These are phyloP conservation scores for Staphylotrichum longicolle DNA, from an alignment of 495 filamentous ascomycete genomes.

Conservation along the genomic window DNA sequence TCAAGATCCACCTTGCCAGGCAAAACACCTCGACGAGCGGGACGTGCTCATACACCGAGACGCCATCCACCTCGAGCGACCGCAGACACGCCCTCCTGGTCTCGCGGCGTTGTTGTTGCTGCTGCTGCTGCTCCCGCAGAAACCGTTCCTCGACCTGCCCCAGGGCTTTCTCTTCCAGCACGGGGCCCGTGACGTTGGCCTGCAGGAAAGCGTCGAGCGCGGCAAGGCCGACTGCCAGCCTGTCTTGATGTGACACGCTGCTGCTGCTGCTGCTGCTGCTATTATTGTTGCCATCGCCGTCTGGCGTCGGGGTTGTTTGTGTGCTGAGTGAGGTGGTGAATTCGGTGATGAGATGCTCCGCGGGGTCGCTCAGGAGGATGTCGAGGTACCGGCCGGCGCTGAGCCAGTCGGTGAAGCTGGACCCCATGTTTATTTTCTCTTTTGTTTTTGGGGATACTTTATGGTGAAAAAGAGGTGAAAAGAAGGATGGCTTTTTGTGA, in stretches of 20 bases:
- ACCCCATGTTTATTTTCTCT: background rate
- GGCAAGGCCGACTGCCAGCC: conserved; percentile 61
- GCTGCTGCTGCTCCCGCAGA: background rate
- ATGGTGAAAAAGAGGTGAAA: background rate
- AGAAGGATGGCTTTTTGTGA: background rate
- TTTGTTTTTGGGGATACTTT: background rate
- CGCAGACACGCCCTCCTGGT: conserved; percentile 48
- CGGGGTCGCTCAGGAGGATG: conserved; percentile 23
- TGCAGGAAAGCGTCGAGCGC: conserved; percentile 85
- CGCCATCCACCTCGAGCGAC: conserved; percentile 76
- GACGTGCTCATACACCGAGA: conserved; percentile 79
- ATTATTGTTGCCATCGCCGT: conserved; percentile 33
- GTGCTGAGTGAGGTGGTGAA: conserved; percentile 11
- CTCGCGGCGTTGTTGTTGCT: background rate
- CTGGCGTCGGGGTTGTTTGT: conserved; percentile 46
- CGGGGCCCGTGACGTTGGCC: conserved; percentile 85
- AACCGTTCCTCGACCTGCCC: conserved; percentile 26
- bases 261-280: background rate
- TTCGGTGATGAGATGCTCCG: conserved; percentile 20
- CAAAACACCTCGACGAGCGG: conserved; percentile 79
- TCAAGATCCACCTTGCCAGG: conserved; percentile 68
- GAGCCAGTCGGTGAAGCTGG: conserved; percentile 16
- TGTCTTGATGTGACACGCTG: background rate
- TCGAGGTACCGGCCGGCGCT: conserved; percentile 27
- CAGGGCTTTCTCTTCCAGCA: conserved; percentile 49